Conservation (phyloP, 805 yeast species). For the Yarrowia sp. region DNA sequence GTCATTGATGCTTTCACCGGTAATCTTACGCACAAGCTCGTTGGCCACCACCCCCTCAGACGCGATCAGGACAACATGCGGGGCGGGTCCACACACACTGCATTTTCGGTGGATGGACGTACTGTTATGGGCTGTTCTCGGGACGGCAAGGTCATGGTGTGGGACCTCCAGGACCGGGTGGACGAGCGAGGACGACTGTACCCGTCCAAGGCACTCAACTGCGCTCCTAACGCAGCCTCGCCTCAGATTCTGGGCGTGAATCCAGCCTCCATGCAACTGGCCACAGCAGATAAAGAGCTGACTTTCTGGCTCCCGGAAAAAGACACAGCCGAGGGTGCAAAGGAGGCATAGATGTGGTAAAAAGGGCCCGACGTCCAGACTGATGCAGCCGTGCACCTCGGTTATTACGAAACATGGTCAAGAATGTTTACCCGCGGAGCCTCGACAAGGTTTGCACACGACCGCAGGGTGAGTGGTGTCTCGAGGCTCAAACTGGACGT, state of each 20-base stretch:
- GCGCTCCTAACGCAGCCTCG: conserved; percentile 32
- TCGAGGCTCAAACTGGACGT: neutral
- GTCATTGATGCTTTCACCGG: conserved; percentile 72
- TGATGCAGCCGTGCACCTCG: neutral
- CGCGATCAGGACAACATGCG: conserved; percentile 45
- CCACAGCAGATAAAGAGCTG: conserved; percentile 59
- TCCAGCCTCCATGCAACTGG: conserved; percentile 58
- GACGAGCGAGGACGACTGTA: conserved; percentile 27
- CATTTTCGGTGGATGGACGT: conserved; percentile 66
- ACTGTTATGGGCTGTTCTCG: conserved; percentile 60
- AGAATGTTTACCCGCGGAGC: neutral
- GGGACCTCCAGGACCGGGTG: conserved; percentile 43
- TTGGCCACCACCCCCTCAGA: conserved; percentile 47
- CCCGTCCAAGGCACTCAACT: conserved; percentile 32
- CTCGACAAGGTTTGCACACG: neutral
- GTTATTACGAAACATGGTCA: neutral
- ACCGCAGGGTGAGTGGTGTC: neutral
- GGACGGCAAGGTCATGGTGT: conserved; percentile 50
- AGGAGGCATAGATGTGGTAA: conserved; percentile 11
- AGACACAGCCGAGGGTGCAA: neutral
- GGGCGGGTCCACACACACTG: conserved; percentile 44
- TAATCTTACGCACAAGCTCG: conserved; percentile 44
- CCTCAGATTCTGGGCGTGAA: conserved; percentile 56
- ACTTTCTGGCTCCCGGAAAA: conserved; percentile 43
- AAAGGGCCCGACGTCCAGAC: neutral